phyloP scores from a whole-genome alignment of 2,329 filamentous ascomycete genomes.

The Cladobotryum mycophilum region DNA sequence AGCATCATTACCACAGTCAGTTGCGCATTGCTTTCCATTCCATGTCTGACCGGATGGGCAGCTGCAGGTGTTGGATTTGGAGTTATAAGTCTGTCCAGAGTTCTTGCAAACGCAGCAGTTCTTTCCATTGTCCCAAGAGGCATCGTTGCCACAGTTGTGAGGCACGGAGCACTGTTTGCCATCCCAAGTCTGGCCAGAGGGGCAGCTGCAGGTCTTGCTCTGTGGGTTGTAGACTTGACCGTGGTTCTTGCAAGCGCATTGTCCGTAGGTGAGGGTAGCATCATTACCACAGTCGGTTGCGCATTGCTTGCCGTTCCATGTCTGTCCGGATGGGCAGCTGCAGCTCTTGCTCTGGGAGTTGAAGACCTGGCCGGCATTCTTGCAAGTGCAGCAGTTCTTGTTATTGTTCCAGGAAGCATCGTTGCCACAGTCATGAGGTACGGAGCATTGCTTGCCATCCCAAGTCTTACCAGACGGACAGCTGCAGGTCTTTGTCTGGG shows the following conservation, averaged over 20 bases:
- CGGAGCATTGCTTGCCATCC: neutral
- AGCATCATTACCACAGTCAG: slow-evolving; percentile 11
- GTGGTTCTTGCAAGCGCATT: slow-evolving; percentile 12
- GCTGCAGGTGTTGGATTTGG: slow-evolving; percentile 5
- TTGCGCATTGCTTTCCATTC: neutral
- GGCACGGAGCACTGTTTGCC: neutral
- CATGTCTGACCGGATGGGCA: slow-evolving; percentile 7
- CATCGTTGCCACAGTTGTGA: slow-evolving; percentile 9
- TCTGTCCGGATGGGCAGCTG: slow-evolving; percentile 3
- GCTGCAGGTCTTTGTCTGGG: slow-evolving; percentile 5
- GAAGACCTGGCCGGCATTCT: slow-evolving; percentile 5
- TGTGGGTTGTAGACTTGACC: slow-evolving; percentile 9
- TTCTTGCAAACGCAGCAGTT: slow-evolving; percentile 8
- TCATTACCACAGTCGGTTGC: slow-evolving; percentile 10
- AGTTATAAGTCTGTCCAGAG: neutral
- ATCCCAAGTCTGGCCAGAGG: neutral
- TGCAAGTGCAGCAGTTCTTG: slow-evolving; percentile 6
- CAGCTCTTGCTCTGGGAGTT: slow-evolving; percentile 5
- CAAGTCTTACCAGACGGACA: slow-evolving; percentile 4
- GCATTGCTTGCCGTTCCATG: slow-evolving; percentile 1
- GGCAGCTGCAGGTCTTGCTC: slow-evolving; percentile 9
- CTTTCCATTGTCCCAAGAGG: neutral
- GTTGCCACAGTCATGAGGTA: slow-evolving; percentile 6
- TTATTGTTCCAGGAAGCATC: slow-evolving; percentile 2
- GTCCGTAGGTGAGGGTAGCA: neutral